These are phyloP conservation scores for Ophiocordyceps robertsii DNA, from an alignment of 2,329 filamentous ascomycete genomes.

Conservation along the genomic window DNA sequence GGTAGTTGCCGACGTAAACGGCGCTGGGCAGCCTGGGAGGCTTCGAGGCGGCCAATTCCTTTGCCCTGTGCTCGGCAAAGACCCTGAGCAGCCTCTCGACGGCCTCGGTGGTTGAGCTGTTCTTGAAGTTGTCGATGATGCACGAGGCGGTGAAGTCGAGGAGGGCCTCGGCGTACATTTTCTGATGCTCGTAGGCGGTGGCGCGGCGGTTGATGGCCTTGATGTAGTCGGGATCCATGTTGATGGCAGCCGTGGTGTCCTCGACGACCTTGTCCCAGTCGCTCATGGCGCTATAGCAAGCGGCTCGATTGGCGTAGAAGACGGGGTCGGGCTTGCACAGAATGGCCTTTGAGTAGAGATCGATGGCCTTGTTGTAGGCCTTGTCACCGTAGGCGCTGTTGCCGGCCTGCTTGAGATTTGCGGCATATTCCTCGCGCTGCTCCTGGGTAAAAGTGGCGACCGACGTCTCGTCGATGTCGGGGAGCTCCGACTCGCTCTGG, in stretches of 20 bases:
- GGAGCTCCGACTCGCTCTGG: conserved; percentile 53
- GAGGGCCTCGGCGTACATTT: conserved; percentile 83
- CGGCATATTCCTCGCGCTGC: conserved; percentile 75
- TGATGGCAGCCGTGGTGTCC: conserved; percentile 89
- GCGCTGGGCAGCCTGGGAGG: conserved; percentile 81
- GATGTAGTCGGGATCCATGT: conserved; percentile 88
- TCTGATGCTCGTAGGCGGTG: conserved; percentile 89
- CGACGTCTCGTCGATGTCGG: conserved; percentile 48
- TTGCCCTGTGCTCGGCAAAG: conserved; percentile 88
- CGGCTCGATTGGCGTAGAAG: conserved; percentile 97
- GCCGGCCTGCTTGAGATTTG: conserved; percentile 84
- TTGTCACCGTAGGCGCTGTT: conserved; percentile 95
- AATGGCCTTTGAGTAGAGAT: conserved; percentile 90
- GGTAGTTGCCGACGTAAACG: conserved; percentile 96
- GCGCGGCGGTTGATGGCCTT: conserved; percentile 95
- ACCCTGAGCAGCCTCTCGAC: conserved; percentile 93
- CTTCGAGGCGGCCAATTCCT: conserved; percentile 78
- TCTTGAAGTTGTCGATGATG: conserved; percentile 96
- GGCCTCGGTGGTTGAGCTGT: conserved; percentile 73
- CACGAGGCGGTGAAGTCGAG: conserved; percentile 97
- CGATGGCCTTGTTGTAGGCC: conserved; percentile 86
- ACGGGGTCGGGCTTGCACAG: conserved; percentile 95
- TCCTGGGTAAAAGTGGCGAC: conserved; percentile 39
- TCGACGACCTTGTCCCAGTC: conserved; percentile 95
- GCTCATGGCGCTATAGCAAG: conserved; percentile 86